Evolutionary conservation across 75 land plant genomes (phyloP).

Genomic region (Cunninghamia lanceolata): DNA sequence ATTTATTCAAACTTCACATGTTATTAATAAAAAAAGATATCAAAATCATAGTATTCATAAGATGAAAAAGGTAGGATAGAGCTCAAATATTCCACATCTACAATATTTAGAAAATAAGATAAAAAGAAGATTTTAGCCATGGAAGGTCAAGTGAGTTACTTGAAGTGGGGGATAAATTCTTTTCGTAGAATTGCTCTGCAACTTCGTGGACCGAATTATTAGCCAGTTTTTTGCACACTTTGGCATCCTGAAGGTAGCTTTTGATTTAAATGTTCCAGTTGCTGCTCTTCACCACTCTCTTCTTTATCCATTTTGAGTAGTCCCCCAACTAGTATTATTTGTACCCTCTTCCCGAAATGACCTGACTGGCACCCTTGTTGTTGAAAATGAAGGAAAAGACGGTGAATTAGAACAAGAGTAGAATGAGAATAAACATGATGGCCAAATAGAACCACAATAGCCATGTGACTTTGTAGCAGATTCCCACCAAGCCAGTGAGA

Average conservation of each 20-base stretch:
- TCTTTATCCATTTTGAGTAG: conserved; percentile 60
- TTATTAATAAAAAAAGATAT: not conserved
- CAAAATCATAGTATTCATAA: not conserved
- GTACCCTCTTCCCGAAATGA: conserved; percentile 38
- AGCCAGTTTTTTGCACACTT: conserved; percentile 42
- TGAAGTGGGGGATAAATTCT: conserved; percentile 54
- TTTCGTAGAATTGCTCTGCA: conserved; percentile 18
- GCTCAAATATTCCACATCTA: not conserved
- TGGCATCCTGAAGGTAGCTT: conserved; percentile 53
- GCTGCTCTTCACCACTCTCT: conserved; percentile 29
- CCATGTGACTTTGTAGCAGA: conserved; percentile 53
- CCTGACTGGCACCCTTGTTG: conserved; percentile 47
- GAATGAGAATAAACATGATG: conserved; percentile 53
- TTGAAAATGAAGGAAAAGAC: conserved; percentile 65
- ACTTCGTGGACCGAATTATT: conserved; percentile 51
- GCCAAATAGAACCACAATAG: conserved; percentile 63
- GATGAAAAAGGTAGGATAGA: not conserved
- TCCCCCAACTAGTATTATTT: conserved; percentile 55
- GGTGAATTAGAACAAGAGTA: conserved; percentile 39
- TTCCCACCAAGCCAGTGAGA: conserved; percentile 63
- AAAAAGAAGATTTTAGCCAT: not conserved
- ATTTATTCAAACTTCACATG: not conserved
- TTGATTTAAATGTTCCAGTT: conserved; percentile 51
- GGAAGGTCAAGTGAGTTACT: conserved; percentile 35
- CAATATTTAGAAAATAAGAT: not conserved